Percentiles rank a stretch among this genome's conserved stretches.
Evolutionary conservation across 1,139 yeast genomes (phyloP).

Genomic region (Pichia sp.): DNA sequence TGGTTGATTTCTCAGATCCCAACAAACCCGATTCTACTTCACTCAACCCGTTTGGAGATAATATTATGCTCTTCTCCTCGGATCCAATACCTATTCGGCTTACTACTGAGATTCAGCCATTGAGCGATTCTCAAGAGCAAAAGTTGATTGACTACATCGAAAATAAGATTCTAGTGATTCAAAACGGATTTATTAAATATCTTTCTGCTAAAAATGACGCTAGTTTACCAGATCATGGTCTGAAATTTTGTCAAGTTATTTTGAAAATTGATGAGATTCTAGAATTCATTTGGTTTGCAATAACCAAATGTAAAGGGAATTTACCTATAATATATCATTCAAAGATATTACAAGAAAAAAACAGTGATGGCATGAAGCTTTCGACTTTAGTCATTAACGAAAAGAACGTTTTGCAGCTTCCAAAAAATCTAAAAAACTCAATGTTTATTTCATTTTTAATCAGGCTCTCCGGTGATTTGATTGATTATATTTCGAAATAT

Average conservation of each 20-base stretch:
- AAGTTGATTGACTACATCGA: constrained; percentile 56
- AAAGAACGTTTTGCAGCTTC: constrained; percentile 1
- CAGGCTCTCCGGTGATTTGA: constrained; percentile 55
- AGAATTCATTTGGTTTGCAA: constrained; percentile 53
- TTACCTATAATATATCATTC: constrained; percentile 28
- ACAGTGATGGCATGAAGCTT: neutral
- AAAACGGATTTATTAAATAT: constrained; percentile 57
- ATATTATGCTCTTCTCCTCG: constrained; percentile 15
- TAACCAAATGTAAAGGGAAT: constrained; percentile 23
- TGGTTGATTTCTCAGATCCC: constrained; percentile 13
- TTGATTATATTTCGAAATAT: constrained; percentile 50
- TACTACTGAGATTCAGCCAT: constrained; percentile 15
- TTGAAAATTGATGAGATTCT: constrained; percentile 38
- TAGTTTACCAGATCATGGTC: constrained; percentile 12
- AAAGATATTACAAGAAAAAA: constrained; percentile 13
- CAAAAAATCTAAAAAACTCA: constrained; percentile 5
- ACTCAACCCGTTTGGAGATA: constrained; percentile 25
- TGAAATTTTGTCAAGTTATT: constrained; percentile 33
- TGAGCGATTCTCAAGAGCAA: constrained; percentile 45
- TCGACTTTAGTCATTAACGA: neutral
- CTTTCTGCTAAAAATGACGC: constrained; percentile 30
- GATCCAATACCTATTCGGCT: constrained; percentile 12
- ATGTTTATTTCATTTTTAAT: constrained; percentile 58
- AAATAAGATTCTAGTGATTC: constrained; percentile 45
- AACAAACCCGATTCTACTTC: constrained; percentile 10